phyloP scores from a whole-genome alignment of 192 early-diverging fungal species.

The Gaertneriomyces semiglobifer region DNA sequence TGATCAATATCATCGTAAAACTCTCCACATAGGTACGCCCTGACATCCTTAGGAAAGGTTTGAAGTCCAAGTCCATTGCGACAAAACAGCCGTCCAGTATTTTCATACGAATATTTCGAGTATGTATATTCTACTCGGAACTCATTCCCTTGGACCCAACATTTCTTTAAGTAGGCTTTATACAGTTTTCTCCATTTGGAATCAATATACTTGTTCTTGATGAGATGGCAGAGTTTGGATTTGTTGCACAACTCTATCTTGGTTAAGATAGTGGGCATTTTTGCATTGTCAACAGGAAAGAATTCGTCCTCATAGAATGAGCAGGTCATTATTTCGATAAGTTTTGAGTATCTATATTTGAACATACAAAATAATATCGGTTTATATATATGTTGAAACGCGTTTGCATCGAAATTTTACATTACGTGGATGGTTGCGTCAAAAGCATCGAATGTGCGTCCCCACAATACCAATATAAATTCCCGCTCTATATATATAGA shows the following conservation, averaged over 20 bases:
- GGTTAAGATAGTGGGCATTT: not conserved
- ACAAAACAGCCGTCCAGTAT: not conserved
- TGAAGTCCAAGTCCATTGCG: conserved; percentile 15
- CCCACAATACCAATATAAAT: no score
- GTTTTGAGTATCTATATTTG: no score
- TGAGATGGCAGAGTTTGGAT: no score
- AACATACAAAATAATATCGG: no score
- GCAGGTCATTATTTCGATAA: no score
- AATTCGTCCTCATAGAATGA: no score
- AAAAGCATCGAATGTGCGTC: no score
- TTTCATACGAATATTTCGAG: not conserved
- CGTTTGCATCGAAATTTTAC: no score
- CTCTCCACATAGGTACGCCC: conserved; percentile 8
- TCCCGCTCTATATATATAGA: no score
- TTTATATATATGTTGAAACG: no score
- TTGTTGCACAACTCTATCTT: not conserved
- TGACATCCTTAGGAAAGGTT: conserved; percentile 11
- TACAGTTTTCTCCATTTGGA: not conserved
- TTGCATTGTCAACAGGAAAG: conserved; percentile 2
- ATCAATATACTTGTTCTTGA: no score
- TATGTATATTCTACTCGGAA: not conserved
- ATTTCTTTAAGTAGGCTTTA: not conserved
- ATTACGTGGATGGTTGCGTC: no score
- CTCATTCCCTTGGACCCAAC: not conserved
- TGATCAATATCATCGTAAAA: conserved; percentile 19